Percentiles rank a stretch among this genome's conserved stretches.
Conservation (phyloP, 2,329 filamentous ascomycete species). For the Xylariaceae sp. region DNA sequence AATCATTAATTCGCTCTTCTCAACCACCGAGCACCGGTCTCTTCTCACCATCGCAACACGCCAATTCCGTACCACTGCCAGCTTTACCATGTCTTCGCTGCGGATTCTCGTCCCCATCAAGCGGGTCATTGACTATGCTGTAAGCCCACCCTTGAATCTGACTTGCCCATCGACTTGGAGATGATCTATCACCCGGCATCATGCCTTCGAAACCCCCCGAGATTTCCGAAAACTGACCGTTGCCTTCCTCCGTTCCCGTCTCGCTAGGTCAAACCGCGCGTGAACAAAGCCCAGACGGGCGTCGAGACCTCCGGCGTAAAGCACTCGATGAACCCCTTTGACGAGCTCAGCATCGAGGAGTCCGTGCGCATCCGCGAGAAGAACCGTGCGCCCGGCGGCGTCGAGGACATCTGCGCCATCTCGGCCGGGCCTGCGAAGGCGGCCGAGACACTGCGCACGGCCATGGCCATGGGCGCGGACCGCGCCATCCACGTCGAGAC, state of each 20-base stretch:
- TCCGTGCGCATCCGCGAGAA: constrained; percentile 90
- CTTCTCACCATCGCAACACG: neutral
- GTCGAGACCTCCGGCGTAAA: constrained; percentile 92
- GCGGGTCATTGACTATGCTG: constrained; percentile 82
- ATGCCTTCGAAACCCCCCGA: no score
- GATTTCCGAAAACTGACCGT: constrained; percentile 1
- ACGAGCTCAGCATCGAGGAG: constrained; percentile 97
- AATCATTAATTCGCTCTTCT: no score
- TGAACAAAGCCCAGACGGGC: constrained; percentile 71
- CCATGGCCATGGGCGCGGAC: constrained; percentile 98
- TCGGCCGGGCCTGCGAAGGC: constrained; percentile 84
- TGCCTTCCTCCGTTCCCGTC: neutral
- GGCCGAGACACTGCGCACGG: constrained; percentile 83
- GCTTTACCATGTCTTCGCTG: constrained; percentile 52
- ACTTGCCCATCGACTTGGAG: no score
- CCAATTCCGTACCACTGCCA: neutral
- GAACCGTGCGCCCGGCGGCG: constrained; percentile 63
- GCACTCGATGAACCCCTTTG: constrained; percentile 98
- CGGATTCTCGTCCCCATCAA: constrained; percentile 77
- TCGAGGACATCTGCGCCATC: constrained; percentile 88
- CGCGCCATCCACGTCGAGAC: constrained; percentile 82
- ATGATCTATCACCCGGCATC: no score
- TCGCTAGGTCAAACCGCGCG: constrained; percentile 60
- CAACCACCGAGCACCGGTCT: constrained; percentile 2
- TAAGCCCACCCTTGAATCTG: constrained; percentile 38